A percentile compares a stretch with the other conserved stretches of the same genome.
phyloP scores from a whole-genome alignment of 1,284 basidiomycete genomes.

The Boletus albobrunnescens region DNA sequence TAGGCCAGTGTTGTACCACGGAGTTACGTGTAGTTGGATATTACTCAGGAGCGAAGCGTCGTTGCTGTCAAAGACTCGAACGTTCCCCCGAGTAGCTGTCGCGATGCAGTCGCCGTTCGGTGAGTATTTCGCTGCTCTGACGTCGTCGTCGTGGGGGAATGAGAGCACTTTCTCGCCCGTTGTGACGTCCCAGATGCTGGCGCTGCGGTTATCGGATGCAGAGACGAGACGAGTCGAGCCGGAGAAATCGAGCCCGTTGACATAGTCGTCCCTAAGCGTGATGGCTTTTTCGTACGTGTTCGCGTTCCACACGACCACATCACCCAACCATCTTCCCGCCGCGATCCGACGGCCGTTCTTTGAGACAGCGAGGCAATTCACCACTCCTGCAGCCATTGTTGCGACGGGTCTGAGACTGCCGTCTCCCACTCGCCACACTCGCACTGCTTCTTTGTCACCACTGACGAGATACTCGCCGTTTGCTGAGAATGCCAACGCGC shows the following conservation, averaged over 20 bases:
- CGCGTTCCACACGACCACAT: not conserved
- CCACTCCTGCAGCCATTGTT: not conserved
- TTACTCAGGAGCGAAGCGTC: no score
- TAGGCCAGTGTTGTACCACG: no score
- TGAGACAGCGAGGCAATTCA: not conserved
- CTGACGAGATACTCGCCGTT: not conserved
- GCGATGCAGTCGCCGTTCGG: no score
- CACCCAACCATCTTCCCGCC: not conserved
- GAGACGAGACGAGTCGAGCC: not conserved
- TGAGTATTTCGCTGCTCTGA: no score
- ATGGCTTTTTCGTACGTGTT: not conserved
- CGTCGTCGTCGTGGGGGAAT: not conserved
- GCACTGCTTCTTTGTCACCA: not conserved
- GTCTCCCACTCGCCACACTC: not conserved
- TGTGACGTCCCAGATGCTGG: not conserved
- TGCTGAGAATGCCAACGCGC: not conserved
- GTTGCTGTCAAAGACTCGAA: no score
- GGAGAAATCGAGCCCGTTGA: not conserved
- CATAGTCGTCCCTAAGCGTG: not conserved
- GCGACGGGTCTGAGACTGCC: not conserved
- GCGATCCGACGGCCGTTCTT: not conserved
- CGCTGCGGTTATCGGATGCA: not conserved
- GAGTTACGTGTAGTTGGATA: no score
- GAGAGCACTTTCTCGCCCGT: not conserved
- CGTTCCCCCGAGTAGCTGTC: no score